Percentiles rank a stretch among this genome's conserved stretches.
Evolutionary conservation across 2,329 filamentous ascomycete species (phyloP).

Genomic region (Xylaria sp.): DNA sequence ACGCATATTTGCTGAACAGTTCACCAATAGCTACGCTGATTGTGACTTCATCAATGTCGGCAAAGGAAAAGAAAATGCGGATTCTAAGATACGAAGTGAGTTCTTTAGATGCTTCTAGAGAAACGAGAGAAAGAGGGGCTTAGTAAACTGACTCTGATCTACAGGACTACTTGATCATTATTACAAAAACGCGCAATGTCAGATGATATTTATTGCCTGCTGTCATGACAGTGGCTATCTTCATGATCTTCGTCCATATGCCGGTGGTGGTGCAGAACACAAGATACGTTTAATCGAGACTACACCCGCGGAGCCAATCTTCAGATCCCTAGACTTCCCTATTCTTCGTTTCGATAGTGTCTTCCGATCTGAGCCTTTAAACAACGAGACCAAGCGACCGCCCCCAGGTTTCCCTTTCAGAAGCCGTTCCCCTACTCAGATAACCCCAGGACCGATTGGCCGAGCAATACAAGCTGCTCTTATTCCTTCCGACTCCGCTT

Average conservation of each 20-base stretch:
- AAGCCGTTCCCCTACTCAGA: constrained; percentile 40
- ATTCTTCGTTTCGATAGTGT: constrained; percentile 49
- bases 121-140: not conserved
- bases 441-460: constrained; percentile 41
- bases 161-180: constrained; percentile 51
- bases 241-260: constrained; percentile 50
- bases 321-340: constrained; percentile 48
- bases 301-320: constrained; percentile 49
- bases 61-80: constrained; percentile 51
- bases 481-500: constrained; percentile 29
- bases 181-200: constrained; percentile 49
- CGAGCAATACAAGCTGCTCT: constrained; percentile 39
- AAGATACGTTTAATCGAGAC: constrained; percentile 49
- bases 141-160: constrained; percentile 29
- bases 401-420: constrained; percentile 37
- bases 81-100: constrained; percentile 50
- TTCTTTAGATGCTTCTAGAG: not conserved
- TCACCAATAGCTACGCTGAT: constrained; percentile 50
- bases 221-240: constrained; percentile 52
- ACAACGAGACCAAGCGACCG: constrained; percentile 48
- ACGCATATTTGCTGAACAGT: constrained; percentile 49
- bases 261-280: constrained; percentile 42
- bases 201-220: constrained; percentile 50
- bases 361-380: constrained; percentile 48
- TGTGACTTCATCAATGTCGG: constrained; percentile 52